Evolutionary conservation across 2,329 filamentous ascomycete genomes (phyloP), one percentile per base, ranked within the genome.

Genomic region (Didymella segeticola): DNA sequence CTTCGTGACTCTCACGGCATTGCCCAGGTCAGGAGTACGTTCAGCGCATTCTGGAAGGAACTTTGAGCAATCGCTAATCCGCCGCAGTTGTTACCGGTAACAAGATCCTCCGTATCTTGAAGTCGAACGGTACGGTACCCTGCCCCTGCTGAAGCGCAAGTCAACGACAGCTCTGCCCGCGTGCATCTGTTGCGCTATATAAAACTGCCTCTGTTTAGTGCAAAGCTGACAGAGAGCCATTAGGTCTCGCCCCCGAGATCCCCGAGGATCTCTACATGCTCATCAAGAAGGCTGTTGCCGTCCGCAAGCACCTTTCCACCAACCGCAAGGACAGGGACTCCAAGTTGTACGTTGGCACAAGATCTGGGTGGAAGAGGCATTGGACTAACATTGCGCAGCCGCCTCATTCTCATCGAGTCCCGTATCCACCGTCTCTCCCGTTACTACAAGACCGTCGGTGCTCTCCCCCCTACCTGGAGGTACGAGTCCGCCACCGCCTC

Each of bases 301-400:
- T 99, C 84, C 93, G 95, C 85, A 99, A 99, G 91, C 96, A 99
- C 84, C 91, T 99, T 71, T 92, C 97, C 88, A 91, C 91, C 83
- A 99, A 99, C 89, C 93, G 95, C 83, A 99, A 99, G 89, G 95
- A 99, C 87, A 96, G 92, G 86, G 95, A 99, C 87, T 91, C 89
- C 86, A 99, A 99, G 87, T 99, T 99, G 67, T 71, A 68, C 30
- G 68, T 69, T 47, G 19, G 10, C 31, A 45, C 26, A 23, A 19
- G 5, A 41, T 29, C 4, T 15, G n/a, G 15, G 8, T 6, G 12
- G 17, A 5, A 11, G 17, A 14, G 14, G 30, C 7, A 33, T 17
- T 12, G 3, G 12, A 48, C 59, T 68, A 48, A 68, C 49, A 42
- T 20, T 3, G 3, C 15, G 26, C 48, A 69, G 68, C 91, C 93